Percentiles rank a stretch among this genome's conserved stretches.
Conservation (phyloP, 179 eudicot genomes). For the Spinacia oleracea region DNA sequence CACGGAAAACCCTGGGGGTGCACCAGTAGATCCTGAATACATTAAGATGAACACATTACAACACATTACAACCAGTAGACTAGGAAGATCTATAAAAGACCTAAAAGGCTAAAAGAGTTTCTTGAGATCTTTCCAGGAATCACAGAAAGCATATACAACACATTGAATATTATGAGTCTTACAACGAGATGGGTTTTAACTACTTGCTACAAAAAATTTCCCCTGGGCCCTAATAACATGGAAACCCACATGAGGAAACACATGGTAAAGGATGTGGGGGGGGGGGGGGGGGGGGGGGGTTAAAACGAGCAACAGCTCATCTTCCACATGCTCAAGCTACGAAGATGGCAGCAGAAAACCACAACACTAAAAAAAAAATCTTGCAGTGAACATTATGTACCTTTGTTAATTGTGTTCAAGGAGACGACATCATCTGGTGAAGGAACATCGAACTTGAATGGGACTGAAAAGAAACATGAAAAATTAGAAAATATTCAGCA, state of each 20-base stretch:
- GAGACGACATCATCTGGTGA: conserved; percentile 85
- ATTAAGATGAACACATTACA: conserved; percentile 5
- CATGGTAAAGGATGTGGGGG: not conserved
- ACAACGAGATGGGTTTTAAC: not conserved
- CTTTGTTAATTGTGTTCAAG: conserved; percentile 55
- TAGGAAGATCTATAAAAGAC: not conserved
- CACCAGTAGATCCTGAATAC: conserved; percentile 32
- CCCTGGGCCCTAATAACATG: not conserved
- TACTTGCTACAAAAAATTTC: not conserved
- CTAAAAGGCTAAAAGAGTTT: not conserved
- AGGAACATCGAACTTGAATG: conserved; percentile 86
- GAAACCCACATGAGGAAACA: not conserved
- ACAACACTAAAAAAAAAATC: not conserved
- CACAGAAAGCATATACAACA: not conserved
- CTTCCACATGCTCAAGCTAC: not conserved
- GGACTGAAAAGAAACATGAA: conserved; percentile 52
- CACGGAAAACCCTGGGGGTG: conserved; percentile 32
- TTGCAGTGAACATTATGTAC: conserved; percentile 35
- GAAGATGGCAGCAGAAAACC: conserved; percentile 9
- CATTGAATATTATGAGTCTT: not conserved
- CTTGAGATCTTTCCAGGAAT: not conserved
- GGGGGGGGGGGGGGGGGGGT: too few relatives aligned
- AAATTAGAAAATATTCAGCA: conserved; percentile 20
- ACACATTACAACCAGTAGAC: not conserved
- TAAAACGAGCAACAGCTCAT: not conserved